Evolutionary conservation across 176 grass and related monocot species (phyloP).

Genomic region (Eremochloa ophiuroides): DNA sequence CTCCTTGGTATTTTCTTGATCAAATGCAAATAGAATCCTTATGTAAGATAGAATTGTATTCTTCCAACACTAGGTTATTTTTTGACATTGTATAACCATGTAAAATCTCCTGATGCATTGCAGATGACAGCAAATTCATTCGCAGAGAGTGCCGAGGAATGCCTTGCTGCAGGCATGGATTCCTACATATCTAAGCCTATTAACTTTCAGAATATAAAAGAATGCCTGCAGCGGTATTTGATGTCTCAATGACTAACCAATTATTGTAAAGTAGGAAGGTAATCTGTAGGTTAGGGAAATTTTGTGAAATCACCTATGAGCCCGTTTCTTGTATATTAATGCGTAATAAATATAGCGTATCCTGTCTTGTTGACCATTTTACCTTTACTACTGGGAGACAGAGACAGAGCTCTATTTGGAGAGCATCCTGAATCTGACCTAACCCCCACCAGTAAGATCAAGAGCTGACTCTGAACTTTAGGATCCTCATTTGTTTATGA

Average conservation of each 20-base stretch:
- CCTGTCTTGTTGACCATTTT: constrained; percentile 14
- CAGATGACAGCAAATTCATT: constrained; percentile 97
- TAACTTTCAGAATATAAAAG: constrained; percentile 78
- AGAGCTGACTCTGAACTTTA: constrained; percentile 30
- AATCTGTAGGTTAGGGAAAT: constrained; percentile 54
- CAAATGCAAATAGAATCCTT: background rate
- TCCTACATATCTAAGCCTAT: constrained; percentile 92
- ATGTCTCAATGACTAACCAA: constrained; percentile 49
- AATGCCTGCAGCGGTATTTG: constrained; percentile 63
- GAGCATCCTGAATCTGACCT: constrained; percentile 30
- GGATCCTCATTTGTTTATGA: constrained; percentile 25
- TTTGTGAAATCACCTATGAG: constrained; percentile 42
- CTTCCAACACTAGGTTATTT: background rate
- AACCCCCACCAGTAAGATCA: constrained; percentile 19
- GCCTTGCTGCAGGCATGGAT: constrained; percentile 91
- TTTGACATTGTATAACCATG: constrained; percentile 16
- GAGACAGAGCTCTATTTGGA: constrained; percentile 27
- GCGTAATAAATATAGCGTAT: constrained; percentile 37
- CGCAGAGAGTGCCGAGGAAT: constrained; percentile 67
- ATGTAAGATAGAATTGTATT: background rate
- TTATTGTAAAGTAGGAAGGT: constrained; percentile 62
- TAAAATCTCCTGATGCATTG: constrained; percentile 34
- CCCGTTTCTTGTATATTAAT: constrained; percentile 50
- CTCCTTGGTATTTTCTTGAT: background rate
- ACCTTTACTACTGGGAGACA: constrained; percentile 30